phyloP scores from a whole-genome alignment of 805 yeast species.

The Wickerhamiella sergipiensis region DNA sequence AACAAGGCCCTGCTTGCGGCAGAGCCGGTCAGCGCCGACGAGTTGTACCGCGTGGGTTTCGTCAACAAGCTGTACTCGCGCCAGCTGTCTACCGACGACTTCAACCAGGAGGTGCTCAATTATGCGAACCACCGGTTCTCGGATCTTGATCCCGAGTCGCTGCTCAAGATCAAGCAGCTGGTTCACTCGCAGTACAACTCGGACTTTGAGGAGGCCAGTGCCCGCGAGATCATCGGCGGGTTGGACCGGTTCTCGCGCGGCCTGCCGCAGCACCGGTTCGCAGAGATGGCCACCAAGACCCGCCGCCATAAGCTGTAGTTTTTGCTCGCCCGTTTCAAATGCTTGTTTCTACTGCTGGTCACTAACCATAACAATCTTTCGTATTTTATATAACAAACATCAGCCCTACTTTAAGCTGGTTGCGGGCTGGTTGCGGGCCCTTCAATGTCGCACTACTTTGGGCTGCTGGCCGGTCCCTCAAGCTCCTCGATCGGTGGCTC shows the following conservation, averaged over 20 bases:
- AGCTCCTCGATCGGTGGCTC: constrained; percentile 27
- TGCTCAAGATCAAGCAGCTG: constrained; percentile 33
- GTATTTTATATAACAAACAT: not conserved
- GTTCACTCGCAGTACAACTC: constrained; percentile 25
- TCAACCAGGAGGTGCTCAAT: constrained; percentile 31
- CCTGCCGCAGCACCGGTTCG: constrained; percentile 57
- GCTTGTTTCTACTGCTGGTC: too few species aligned
- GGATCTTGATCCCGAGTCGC: constrained; percentile 33
- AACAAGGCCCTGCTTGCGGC: constrained; percentile 61
- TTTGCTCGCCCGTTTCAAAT: not conserved
- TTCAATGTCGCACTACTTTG: too few species aligned
- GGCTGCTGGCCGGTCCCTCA: constrained; percentile 4
- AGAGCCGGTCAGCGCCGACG: constrained; percentile 48
- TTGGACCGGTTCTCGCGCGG: constrained; percentile 58
- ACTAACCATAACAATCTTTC: not conserved
- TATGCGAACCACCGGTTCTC: constrained; percentile 29
- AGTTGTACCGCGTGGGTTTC: constrained; percentile 43
- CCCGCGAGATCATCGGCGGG: constrained; percentile 58
- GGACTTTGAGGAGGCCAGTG: constrained; percentile 36
- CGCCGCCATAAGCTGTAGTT: constrained; percentile 39
- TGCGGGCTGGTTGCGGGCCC: too few species aligned
- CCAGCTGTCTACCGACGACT: constrained; percentile 32
- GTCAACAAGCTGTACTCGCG: constrained; percentile 39
- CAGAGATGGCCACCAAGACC: constrained; percentile 37
- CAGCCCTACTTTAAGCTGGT: too few species aligned